Evolutionary conservation across 2,329 filamentous ascomycete species (phyloP).

Genomic region (Apiospora marii): DNA sequence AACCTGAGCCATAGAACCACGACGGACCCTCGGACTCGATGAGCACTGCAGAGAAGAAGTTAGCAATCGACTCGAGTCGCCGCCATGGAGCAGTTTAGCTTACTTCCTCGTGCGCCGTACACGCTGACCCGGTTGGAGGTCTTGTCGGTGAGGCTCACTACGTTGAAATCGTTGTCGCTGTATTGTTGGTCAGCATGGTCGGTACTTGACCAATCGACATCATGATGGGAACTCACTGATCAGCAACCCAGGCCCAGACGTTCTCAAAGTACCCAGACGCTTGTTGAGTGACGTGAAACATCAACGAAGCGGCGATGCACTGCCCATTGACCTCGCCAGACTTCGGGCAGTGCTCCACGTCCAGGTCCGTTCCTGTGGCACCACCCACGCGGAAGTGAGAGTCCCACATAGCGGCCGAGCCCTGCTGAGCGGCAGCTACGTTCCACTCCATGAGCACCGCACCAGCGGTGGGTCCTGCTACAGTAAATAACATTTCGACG

Average conservation of each 20-base stretch:
- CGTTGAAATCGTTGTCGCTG: conserved; percentile 53
- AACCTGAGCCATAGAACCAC: conserved; percentile 54
- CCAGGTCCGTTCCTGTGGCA: conserved; percentile 70
- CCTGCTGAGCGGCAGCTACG: conserved; percentile 60
- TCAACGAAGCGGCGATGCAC: conserved; percentile 66
- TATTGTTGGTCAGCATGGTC: not conserved
- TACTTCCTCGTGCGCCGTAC: conserved; percentile 44
- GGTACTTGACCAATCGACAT: not conserved
- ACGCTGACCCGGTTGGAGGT: conserved; percentile 40
- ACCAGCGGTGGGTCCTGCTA: conserved; percentile 71
- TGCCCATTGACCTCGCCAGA: conserved; percentile 54
- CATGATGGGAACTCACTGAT: conserved; percentile 57
- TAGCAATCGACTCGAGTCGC: not conserved
- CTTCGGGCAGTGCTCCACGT: conserved; percentile 66
- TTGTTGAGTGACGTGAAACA: conserved; percentile 53
- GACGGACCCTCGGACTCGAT: conserved; percentile 42
- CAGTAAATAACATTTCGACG: conserved; percentile 72
- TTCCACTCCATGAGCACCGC: conserved; percentile 79
- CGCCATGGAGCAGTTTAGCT: not conserved
- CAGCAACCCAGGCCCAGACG: conserved; percentile 72
- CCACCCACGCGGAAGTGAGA: conserved; percentile 78
- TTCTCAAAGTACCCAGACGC: conserved; percentile 60
- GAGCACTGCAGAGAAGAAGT: conserved; percentile 31
- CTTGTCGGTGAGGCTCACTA: conserved; percentile 44
- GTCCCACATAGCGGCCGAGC: conserved; percentile 67